Conservation (phyloP, 345 rosid genomes). For the Tarenaya hassleriana region DNA sequence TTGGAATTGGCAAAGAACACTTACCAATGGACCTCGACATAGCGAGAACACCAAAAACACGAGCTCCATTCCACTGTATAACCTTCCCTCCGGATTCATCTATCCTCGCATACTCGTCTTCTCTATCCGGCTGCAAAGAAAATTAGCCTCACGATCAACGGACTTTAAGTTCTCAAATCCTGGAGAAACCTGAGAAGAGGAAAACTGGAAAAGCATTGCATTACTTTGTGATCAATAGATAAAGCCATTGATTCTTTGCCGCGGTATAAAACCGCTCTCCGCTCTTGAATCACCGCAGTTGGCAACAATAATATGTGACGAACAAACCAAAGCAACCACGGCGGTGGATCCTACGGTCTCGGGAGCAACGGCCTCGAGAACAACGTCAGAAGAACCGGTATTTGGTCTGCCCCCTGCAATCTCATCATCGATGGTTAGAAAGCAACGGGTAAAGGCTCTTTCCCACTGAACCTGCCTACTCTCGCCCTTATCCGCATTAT, state of each 20-base stretch:
- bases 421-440: conserved; percentile 70
- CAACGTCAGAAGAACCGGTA: conserved; percentile 34
- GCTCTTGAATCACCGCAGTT: conserved; percentile 95
- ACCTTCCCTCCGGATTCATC: conserved; percentile 93
- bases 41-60: conserved; percentile 93
- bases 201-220: conserved; percentile 17
- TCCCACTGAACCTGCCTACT: conserved; percentile 64
- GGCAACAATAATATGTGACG: conserved; percentile 81
- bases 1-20: conserved; percentile 16
- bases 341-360: conserved; percentile 97
- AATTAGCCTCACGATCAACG: no score
- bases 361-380: conserved; percentile 54
- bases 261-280: conserved; percentile 81
- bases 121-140: conserved; percentile 91
- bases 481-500: conserved; percentile 37
- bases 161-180: no score
- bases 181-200: no score
- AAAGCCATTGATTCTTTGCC: conserved; percentile 80
- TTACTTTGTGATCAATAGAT: conserved; percentile 87
- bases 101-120: conserved; percentile 77
- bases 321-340: conserved; percentile 81
- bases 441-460: conserved; percentile 62
- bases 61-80: conserved; percentile 89
- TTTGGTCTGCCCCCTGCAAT: conserved; percentile 51
- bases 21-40: conserved; percentile 95